A percentile compares a stretch with the other conserved stretches of the same genome.
phyloP scores from a whole-genome alignment of 2,329 filamentous ascomycete species.

The Elsinoe arachidis region DNA sequence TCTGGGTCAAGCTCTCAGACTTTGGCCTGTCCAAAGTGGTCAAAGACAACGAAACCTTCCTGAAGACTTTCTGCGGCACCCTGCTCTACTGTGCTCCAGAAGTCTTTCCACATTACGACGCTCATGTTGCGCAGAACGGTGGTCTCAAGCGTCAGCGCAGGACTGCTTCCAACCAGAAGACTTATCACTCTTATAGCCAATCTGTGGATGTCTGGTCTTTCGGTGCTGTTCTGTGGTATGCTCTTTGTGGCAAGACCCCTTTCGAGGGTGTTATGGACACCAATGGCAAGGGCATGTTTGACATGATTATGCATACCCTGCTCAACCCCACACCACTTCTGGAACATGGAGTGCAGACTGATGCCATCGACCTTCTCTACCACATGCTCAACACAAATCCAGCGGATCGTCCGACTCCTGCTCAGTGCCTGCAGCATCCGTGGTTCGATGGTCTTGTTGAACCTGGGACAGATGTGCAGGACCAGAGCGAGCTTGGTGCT shows the following conservation, averaged over 20 bases:
- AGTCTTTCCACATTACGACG: conserved; percentile 76
- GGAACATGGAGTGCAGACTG: conserved; percentile 49
- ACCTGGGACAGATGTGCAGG: conserved; percentile 12
- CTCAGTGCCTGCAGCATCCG: conserved; percentile 58
- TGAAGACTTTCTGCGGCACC: conserved; percentile 94
- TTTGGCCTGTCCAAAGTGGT: conserved; percentile 96
- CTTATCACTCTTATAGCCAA: conserved; percentile 66
- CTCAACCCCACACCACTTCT: conserved; percentile 59
- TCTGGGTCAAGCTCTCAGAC: conserved; percentile 85
- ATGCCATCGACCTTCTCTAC: conserved; percentile 64
- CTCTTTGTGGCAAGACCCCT: conserved; percentile 70
- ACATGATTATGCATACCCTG: conserved; percentile 73
- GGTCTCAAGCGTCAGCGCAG: conserved; percentile 51
- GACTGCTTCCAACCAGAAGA: conserved; percentile 31
- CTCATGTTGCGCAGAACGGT: conserved; percentile 52
- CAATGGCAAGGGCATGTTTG: conserved; percentile 68
- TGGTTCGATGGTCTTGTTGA: conserved; percentile 59
- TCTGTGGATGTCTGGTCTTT: conserved; percentile 96
- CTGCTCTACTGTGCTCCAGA: conserved; percentile 93
- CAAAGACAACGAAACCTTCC: conserved; percentile 72
- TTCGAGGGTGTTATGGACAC: conserved; percentile 71
- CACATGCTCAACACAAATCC: conserved; percentile 79
- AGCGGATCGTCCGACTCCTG: conserved; percentile 63
- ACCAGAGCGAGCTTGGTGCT: conserved; percentile 25
- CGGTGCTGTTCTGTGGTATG: conserved; percentile 81